Evolutionary conservation across 495 filamentous ascomycete species (phyloP).

Genomic region (Cercophora scortea): DNA sequence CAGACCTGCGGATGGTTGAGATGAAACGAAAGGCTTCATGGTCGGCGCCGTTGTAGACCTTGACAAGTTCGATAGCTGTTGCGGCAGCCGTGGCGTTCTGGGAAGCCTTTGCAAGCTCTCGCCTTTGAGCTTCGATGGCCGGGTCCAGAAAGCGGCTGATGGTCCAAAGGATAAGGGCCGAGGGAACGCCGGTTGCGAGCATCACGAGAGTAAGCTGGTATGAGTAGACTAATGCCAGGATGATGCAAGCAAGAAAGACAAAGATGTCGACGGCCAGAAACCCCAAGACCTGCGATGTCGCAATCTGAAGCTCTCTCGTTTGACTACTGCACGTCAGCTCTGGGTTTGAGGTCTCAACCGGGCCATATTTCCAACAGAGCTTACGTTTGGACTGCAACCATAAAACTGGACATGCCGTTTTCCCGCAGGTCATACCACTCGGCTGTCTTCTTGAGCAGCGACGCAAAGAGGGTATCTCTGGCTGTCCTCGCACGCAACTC

Average conservation of each 20-base stretch:
- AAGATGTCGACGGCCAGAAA: constrained; percentile 54
- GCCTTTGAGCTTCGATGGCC: constrained; percentile 61
- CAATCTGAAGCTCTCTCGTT: constrained; percentile 72
- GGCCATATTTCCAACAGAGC: constrained; percentile 8
- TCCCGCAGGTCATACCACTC: constrained; percentile 73
- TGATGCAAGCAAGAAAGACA: constrained; percentile 53
- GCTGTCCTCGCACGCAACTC: constrained; percentile 68
- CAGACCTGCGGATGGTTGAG: constrained; percentile 49
- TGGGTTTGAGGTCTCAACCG: no score
- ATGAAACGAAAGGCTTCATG: constrained; percentile 62
- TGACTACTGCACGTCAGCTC: constrained; percentile 42
- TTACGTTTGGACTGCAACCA: constrained; percentile 69
- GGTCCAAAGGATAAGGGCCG: constrained; percentile 48
- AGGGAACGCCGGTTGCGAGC: constrained; percentile 64
- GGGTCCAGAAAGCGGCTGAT: constrained; percentile 54
- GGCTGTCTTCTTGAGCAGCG: constrained; percentile 63
- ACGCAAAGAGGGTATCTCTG: constrained; percentile 56
- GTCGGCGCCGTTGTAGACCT: constrained; percentile 72
- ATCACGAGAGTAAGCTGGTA: constrained; percentile 85
- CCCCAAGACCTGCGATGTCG: constrained; percentile 71
- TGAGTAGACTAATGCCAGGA: constrained; percentile 65
- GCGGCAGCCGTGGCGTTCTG: constrained; percentile 65
- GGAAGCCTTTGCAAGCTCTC: constrained; percentile 60
- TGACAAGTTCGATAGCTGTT: constrained; percentile 74
- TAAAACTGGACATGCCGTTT: constrained; percentile 64